Base-by-base conservation (phyloP, 2,329 filamentous ascomycete genomes). In the Calonectria montana region DNA sequence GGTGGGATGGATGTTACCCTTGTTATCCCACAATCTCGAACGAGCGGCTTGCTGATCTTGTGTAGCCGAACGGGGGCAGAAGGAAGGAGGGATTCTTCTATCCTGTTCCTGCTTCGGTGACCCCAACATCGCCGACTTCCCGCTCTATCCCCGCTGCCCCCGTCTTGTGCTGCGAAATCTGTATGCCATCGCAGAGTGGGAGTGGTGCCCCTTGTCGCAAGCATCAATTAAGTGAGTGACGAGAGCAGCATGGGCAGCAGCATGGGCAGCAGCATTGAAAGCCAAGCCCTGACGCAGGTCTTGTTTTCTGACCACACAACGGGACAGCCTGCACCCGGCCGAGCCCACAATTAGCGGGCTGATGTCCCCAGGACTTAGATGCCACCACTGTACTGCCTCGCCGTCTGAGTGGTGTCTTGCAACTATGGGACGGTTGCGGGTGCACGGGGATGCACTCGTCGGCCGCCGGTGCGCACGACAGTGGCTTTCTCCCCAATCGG, bases 291-390 rank as follows among this genome's bases (percentile, higher is more conserved):
- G 43, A 37, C 43, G 62, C 62, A 39, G 62, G 41, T 63, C 25
- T 63, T 45, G 61, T 64, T 59, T 39, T 59, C 53, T 59, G 53
- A 59, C 53, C n/a, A 59, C 53, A 59, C 31, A 21, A 62, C 57
- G 57, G 57, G 39, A 62, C 57, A 45, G 39, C 39, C 61, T 69
- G 61, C 48, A 69, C 65, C 67, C 67, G 67, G 67, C 61, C 50
- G 67, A 69, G 61, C 61, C 41, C 41, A 59, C 41, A 65, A 47
- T 57, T 70, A 45, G 53, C 62, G 67, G 62, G 62, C 67, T 57
- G 41, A 61, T 61, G 43, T 65, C 59, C 50, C 62, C 21, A 43
- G 67, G 67, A 65, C 50, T 59, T 69, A 59, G 41, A 62, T 62
- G 35, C 37, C 23, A 62, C 53, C 53, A 39, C 53, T 59, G 53